Conservation (phyloP, 176 grass and related monocot genomes). For the Eragrostis nindensis region DNA sequence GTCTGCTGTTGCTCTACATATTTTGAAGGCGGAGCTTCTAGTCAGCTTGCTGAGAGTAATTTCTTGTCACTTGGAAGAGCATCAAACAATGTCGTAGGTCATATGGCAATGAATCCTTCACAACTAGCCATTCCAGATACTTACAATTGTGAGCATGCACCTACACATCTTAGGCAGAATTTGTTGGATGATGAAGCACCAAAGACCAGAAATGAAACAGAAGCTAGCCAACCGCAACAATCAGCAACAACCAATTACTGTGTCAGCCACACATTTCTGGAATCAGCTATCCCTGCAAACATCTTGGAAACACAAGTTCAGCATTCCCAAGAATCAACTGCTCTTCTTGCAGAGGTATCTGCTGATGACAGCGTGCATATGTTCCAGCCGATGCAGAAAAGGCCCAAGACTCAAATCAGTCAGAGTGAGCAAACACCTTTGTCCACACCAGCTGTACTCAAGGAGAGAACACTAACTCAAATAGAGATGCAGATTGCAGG, state of each 20-base stretch:
- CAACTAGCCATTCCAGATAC: slow-evolving; percentile 31
- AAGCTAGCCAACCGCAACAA: slow-evolving; percentile 16
- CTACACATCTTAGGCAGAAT: slow-evolving; percentile 3
- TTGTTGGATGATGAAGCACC: slow-evolving; percentile 9
- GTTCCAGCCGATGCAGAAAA: slow-evolving; percentile 22
- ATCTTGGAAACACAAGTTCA: slow-evolving; percentile 20
- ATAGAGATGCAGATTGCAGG: slow-evolving; percentile 39
- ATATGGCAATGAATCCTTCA: slow-evolving; percentile 30
- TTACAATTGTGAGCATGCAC: slow-evolving; percentile 18
- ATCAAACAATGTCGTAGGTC: slow-evolving; percentile 8
- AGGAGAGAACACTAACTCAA: slow-evolving; percentile 40
- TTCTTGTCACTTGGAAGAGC: slow-evolving; percentile 41
- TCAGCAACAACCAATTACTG: background rate
- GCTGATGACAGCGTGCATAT: slow-evolving; percentile 31
- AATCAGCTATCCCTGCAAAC: slow-evolving; percentile 25
- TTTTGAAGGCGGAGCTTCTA: slow-evolving; percentile 36
- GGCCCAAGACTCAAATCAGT: slow-evolving; percentile 27
- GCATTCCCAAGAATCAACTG: slow-evolving; percentile 20
- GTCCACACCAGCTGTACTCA: slow-evolving; percentile 32
- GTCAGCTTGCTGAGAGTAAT: slow-evolving; percentile 33
- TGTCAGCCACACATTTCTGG: slow-evolving; percentile 3
- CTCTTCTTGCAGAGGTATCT: slow-evolving; percentile 4
- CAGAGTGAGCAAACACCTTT: slow-evolving; percentile 38
- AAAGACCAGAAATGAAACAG: slow-evolving; percentile 16
- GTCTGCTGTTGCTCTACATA: slow-evolving; percentile 14